Percentiles rank a stretch among this genome's conserved stretches.
These are phyloP conservation scores for Rubia peregrina DNA, from an alignment of 305 asterid genomes.

Conservation along the genomic window DNA sequence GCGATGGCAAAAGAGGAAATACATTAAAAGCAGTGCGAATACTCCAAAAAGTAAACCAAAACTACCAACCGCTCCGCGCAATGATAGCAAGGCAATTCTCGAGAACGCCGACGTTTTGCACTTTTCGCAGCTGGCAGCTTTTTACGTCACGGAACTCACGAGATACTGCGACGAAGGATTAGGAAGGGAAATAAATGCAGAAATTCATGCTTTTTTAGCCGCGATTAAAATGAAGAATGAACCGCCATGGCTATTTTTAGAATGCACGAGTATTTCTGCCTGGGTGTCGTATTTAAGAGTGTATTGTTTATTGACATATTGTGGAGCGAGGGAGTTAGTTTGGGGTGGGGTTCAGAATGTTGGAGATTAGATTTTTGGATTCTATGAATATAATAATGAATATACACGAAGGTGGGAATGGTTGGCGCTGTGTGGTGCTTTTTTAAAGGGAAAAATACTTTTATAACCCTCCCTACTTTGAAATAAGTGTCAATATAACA, in stretches of 20 bases:
- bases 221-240: not conserved
- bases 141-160: conserved; percentile 9
- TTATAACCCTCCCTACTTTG: too few relatives aligned
- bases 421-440: not conserved
- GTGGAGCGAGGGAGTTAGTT: not conserved
- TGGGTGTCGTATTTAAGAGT: not conserved
- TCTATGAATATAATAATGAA: conserved; percentile 29
- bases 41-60: not conserved
- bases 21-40: conserved; percentile 11
- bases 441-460: too few relatives aligned
- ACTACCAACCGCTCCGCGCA: conserved; percentile 21
- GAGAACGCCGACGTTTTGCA: conserved; percentile 23
- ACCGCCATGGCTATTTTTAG: conserved; percentile 1
- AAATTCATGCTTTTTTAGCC: not conserved
- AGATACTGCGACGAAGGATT: conserved; percentile 9
- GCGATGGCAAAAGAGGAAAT: not conserved
- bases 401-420: conserved; percentile 5
- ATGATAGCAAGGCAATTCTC: not conserved
- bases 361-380: conserved; percentile 22
- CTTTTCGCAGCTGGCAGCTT: not conserved
- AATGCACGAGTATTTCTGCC: not conserved
- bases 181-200: conserved; percentile 9
- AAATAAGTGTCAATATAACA: too few relatives aligned
- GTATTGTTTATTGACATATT: too few relatives aligned
- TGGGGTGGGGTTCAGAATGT: not conserved